These are phyloP conservation scores for Candida stauntonica DNA, from an alignment of 805 yeast species.

Conservation along the genomic window DNA sequence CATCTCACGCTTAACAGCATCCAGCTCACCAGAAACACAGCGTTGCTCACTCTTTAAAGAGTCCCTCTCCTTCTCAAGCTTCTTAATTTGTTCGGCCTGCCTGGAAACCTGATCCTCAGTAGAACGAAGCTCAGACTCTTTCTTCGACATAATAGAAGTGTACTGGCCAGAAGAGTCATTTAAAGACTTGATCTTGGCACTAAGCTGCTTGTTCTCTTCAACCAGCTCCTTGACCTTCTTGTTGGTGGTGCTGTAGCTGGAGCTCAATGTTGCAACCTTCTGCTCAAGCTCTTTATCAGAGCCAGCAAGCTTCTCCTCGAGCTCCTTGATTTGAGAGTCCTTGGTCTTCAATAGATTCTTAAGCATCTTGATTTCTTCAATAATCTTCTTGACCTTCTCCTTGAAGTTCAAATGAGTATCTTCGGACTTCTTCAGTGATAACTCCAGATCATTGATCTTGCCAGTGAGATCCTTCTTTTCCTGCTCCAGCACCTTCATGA, in stretches of 20 bases:
- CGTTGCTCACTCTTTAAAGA: conserved; percentile 27
- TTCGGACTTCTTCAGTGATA: conserved; percentile 13
- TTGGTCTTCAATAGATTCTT: conserved; percentile 29
- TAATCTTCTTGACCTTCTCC: conserved; percentile 14
- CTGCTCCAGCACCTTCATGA: conserved; percentile 20
- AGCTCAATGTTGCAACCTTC: conserved; percentile 32
- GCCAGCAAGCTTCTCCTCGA: conserved; percentile 28
- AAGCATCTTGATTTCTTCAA: conserved; percentile 30
- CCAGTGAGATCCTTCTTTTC: conserved; percentile 20
- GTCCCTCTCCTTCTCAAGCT: conserved; percentile 30
- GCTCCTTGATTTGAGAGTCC: conserved; percentile 30
- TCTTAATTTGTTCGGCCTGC: conserved; percentile 24
- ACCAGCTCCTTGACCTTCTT: conserved; percentile 35
- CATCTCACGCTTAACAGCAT: conserved; percentile 26
- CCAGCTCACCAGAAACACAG: conserved; percentile 26
- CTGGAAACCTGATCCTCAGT: conserved; percentile 25
- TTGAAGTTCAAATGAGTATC: conserved; percentile 13
- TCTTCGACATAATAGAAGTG: conserved; percentile 32
- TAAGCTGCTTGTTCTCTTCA: conserved; percentile 41
- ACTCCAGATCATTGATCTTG: conserved; percentile 22
- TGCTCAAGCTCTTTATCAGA: conserved; percentile 33
- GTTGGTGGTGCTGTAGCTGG: conserved; percentile 32
- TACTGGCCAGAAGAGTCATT: conserved; percentile 35
- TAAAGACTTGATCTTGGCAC: conserved; percentile 34
- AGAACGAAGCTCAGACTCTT: conserved; percentile 32